Conservation (phyloP, 1,284 basidiomycete genomes). For the Neotropicomus parvogracilis region DNA sequence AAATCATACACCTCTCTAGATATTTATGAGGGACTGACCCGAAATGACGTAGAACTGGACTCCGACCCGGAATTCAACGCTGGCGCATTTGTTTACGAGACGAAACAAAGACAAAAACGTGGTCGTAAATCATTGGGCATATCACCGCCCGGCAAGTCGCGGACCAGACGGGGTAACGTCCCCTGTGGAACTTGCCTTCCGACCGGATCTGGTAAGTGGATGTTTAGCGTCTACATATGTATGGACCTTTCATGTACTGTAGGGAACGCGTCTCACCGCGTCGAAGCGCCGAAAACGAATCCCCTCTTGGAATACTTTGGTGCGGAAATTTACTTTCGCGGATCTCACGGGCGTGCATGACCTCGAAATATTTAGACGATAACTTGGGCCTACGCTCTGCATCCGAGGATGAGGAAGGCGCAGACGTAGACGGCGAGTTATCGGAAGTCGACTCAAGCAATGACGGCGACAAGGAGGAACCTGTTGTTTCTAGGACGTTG, state of each 20-base stretch:
- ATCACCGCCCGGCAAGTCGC: slow-evolving; percentile 18
- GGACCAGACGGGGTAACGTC: slow-evolving; percentile 9
- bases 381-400: slow-evolving; percentile 44
- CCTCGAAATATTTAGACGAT: slow-evolving; percentile 23
- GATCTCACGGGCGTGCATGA: background rate
- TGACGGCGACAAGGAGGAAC: slow-evolving; percentile 22
- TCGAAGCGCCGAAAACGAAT: slow-evolving; percentile 19
- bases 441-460: slow-evolving; percentile 20
- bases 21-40: background rate
- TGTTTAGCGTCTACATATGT: background rate
- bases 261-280: slow-evolving; percentile 4
- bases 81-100: slow-evolving; percentile 40
- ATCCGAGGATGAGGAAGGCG: slow-evolving; percentile 42
- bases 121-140: slow-evolving; percentile 12
- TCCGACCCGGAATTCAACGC: slow-evolving; percentile 57
- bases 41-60: slow-evolving; percentile 34
- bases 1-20: background rate
- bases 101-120: slow-evolving; percentile 32
- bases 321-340: slow-evolving; percentile 7
- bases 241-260: background rate
- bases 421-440: slow-evolving; percentile 34
- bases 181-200: slow-evolving; percentile 5
- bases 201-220: slow-evolving; percentile 14
- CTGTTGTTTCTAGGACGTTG: slow-evolving; percentile 28
- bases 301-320: slow-evolving; percentile 32